Percentiles rank a stretch among this genome's conserved stretches.
phyloP scores from a whole-genome alignment of 345 rosid genomes.

The Kandelia obovata region DNA sequence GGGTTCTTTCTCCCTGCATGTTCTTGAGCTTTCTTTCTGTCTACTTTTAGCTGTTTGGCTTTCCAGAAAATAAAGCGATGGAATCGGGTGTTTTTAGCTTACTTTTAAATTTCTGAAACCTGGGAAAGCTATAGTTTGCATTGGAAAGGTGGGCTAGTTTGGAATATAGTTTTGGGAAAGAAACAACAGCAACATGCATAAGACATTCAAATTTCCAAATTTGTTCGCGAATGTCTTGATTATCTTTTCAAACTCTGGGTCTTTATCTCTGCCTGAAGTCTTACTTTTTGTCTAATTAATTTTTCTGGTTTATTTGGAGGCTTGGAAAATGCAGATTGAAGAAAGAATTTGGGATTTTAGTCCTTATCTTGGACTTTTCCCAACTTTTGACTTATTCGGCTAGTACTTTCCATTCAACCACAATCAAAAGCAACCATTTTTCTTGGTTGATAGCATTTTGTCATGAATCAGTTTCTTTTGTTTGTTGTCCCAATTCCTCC shows the following conservation, averaged over 20 bases:
- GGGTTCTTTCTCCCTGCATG: background rate
- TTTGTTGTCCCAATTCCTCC: too few species aligned
- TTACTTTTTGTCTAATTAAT: conserved; percentile 1
- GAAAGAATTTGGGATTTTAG: background rate
- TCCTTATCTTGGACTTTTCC: background rate
- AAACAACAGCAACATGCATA: background rate
- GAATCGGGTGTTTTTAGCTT: too few species aligned
- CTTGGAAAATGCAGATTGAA: background rate
- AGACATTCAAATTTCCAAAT: background rate
- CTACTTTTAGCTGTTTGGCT: too few species aligned
- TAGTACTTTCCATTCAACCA: too few species aligned
- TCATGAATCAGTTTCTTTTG: too few species aligned
- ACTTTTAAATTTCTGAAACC: too few species aligned
- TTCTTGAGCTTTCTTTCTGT: background rate
- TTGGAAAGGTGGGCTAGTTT: too few species aligned
- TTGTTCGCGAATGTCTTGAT: background rate
- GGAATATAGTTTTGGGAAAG: background rate
- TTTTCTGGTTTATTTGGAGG: background rate
- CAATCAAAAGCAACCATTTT: too few species aligned
- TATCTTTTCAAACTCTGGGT: background rate
- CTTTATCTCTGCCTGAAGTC: background rate
- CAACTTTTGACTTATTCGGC: background rate
- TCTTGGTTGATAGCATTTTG: too few species aligned
- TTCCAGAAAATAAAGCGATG: too few species aligned
- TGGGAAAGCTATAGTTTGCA: too few species aligned